phyloP scores from a whole-genome alignment of 2,329 filamentous ascomycete species.

The Alternaria triticimaculans region DNA sequence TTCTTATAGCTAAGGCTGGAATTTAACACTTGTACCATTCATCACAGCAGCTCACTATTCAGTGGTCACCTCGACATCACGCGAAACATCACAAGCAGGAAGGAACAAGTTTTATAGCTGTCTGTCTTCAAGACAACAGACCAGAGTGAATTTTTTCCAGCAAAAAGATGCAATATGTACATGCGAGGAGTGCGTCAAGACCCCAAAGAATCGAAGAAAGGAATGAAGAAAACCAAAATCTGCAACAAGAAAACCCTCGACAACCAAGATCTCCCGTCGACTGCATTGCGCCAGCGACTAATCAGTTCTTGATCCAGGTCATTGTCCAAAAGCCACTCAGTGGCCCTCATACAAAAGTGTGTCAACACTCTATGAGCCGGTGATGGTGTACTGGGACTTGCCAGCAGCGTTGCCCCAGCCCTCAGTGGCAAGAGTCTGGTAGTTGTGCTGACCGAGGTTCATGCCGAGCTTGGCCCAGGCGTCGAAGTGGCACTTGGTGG shows the following conservation, averaged over 20 bases:
- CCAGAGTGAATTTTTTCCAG: not conserved
- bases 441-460: slow-evolving; percentile 36
- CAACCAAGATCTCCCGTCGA: not conserved
- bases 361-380: slow-evolving; percentile 15
- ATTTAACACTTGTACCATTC: not conserved
- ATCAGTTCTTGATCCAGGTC: not conserved
- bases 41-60: no score
- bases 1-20: no score
- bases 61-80: not conserved
- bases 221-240: not conserved
- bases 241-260: not conserved
- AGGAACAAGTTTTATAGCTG: not conserved
- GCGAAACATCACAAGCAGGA: not conserved
- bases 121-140: not conserved
- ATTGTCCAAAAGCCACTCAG: not conserved
- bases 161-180: slow-evolving; percentile 7
- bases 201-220: not conserved
- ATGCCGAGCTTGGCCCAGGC: slow-evolving; percentile 36
- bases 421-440: slow-evolving; percentile 39
- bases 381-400: slow-evolving; percentile 37
- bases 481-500: slow-evolving; percentile 41
- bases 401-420: slow-evolving; percentile 39
- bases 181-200: not conserved
- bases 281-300: not conserved
- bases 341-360: not conserved